These are phyloP conservation scores for Chalciporus piperatoides DNA, from an alignment of 1,284 basidiomycete species.

Conservation along the genomic window DNA sequence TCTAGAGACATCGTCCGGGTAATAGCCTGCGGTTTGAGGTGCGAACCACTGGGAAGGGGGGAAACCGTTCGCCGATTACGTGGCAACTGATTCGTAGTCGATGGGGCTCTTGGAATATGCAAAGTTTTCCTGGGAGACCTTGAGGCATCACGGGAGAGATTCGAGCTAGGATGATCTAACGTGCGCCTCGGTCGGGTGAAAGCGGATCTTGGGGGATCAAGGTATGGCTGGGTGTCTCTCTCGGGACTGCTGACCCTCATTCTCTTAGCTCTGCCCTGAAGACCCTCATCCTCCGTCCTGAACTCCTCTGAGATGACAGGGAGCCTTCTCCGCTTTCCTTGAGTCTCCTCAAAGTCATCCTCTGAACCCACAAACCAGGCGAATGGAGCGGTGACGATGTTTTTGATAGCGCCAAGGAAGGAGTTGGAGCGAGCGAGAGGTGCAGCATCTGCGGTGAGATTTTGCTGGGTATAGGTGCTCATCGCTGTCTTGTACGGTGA, in stretches of 20 bases:
- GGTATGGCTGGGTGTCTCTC: slow-evolving; percentile 38
- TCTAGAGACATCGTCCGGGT: slow-evolving; percentile 63
- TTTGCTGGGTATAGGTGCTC: slow-evolving; percentile 31
- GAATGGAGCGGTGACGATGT: slow-evolving; percentile 61
- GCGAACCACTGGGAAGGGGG: slow-evolving; percentile 32
- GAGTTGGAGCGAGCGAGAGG: slow-evolving; percentile 46
- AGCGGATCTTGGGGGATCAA: slow-evolving; percentile 51
- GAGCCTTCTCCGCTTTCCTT: slow-evolving; percentile 50
- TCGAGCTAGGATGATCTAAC: slow-evolving; percentile 5
- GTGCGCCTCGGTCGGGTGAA: slow-evolving; percentile 36
- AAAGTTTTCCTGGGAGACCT: slow-evolving; percentile 29
- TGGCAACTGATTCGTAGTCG: slow-evolving; percentile 30
- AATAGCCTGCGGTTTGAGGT: slow-evolving; percentile 32
- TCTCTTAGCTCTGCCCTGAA: slow-evolving; percentile 43
- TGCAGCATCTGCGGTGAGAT: slow-evolving; percentile 11
- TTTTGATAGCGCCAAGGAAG: slow-evolving; percentile 56
- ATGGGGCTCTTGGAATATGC: slow-evolving; percentile 28
- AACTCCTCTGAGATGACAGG: slow-evolving; percentile 33
- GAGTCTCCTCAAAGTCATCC: slow-evolving; percentile 43
- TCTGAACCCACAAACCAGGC: slow-evolving; percentile 52
- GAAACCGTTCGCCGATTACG: slow-evolving; percentile 40
- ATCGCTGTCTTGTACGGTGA: slow-evolving; percentile 26
- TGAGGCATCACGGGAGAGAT: slow-evolving; percentile 14
- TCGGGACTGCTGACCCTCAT: slow-evolving; percentile 52
- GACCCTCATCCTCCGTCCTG: slow-evolving; percentile 27